Evolutionary conservation across 2,329 filamentous ascomycete species (phyloP).

Genomic region (Fusarium incarnatum): DNA sequence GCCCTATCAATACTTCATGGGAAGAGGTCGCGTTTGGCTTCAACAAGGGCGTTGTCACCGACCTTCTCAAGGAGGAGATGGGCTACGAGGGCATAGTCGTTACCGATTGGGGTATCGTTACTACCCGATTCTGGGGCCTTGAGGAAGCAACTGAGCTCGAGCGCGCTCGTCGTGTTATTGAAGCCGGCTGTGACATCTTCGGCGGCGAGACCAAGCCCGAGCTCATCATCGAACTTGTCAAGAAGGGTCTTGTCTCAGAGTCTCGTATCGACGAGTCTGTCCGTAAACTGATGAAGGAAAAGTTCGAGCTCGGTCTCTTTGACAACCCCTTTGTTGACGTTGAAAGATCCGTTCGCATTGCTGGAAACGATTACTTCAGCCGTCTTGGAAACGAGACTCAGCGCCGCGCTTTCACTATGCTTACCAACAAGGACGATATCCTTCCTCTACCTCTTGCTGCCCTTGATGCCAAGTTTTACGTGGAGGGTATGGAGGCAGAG

Average conservation of each 20-base stretch:
- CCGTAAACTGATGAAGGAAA: slow-evolving; percentile 60
- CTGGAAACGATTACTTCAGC: slow-evolving; percentile 59
- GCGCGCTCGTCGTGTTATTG: slow-evolving; percentile 53
- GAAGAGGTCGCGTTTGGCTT: slow-evolving; percentile 63
- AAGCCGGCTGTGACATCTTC: slow-evolving; percentile 65
- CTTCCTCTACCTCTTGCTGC: slow-evolving; percentile 36
- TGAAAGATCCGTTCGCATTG: slow-evolving; percentile 48
- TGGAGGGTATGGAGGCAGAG: slow-evolving; percentile 34
- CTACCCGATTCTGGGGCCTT: slow-evolving; percentile 63
- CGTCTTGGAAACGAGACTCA: slow-evolving; percentile 45
- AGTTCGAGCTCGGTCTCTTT: slow-evolving; percentile 64
- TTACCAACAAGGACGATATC: slow-evolving; percentile 41
- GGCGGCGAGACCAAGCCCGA: slow-evolving; percentile 62
- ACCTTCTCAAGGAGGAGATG: slow-evolving; percentile 59
- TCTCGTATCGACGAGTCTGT: slow-evolving; percentile 60
- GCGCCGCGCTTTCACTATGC: slow-evolving; percentile 46
- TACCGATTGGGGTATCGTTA: slow-evolving; percentile 66
- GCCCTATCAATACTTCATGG: slow-evolving; percentile 59
- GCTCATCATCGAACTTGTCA: slow-evolving; percentile 61
- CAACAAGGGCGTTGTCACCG: slow-evolving; percentile 63
- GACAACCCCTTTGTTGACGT: slow-evolving; percentile 63
- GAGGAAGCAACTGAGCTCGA: slow-evolving; percentile 56
- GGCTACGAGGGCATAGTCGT: slow-evolving; percentile 64
- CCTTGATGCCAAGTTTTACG: slow-evolving; percentile 39
- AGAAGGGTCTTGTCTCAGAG: slow-evolving; percentile 54